Evolutionary conservation across 2,329 filamentous ascomycete species (phyloP), one percentile per base, ranked within the genome.

Genomic region (Colletotrichum sp.): DNA sequence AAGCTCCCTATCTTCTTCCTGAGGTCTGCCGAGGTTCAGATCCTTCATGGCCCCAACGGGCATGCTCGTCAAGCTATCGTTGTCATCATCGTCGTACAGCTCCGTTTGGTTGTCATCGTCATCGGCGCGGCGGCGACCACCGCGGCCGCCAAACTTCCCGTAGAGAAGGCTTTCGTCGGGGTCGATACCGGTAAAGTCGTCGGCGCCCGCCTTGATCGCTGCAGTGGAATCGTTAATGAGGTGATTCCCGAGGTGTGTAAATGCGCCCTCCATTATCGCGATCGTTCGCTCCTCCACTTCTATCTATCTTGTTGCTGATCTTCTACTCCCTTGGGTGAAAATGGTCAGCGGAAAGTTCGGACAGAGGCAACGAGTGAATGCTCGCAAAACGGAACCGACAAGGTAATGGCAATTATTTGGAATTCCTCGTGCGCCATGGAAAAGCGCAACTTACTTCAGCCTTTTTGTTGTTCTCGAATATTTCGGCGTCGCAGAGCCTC

Each of bases 51-150:
- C 95, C 79, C 95, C 95, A 34, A 96, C 91, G 10, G 95, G 93
- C 80, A 95, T 93, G 83, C 96, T 98, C 59, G 94, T 94, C 83
- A 98, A 81, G 80, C 91, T 93, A 83, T 93, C 92, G 77, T 89
- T 90, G 76, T 98, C 95, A 78, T 98, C 96, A 78, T 97, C 95
- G 79, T 96, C 95, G 80, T 94, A 94, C 64, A 90, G 91, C 81
- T 98, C 95, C 55, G 94, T 95, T 81, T 95, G 94, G 80, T 98
- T 96, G 82, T 98, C 96, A 79, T 98, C 96, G 82, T 98, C 95
- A 82, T 96, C 96, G 82, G 94, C 93, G 83, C 93, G 91, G 80
- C 95, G 92, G 80, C 94, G 88, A 69, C 90, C 89, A 77, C 88
- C 88, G 76, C 89, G 88, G 75, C 92, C 87, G 85, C 91, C 87